These are phyloP conservation scores for Wallacemonas collosoma DNA, from an alignment of 208 protist genomes.

Conservation along the genomic window DNA sequence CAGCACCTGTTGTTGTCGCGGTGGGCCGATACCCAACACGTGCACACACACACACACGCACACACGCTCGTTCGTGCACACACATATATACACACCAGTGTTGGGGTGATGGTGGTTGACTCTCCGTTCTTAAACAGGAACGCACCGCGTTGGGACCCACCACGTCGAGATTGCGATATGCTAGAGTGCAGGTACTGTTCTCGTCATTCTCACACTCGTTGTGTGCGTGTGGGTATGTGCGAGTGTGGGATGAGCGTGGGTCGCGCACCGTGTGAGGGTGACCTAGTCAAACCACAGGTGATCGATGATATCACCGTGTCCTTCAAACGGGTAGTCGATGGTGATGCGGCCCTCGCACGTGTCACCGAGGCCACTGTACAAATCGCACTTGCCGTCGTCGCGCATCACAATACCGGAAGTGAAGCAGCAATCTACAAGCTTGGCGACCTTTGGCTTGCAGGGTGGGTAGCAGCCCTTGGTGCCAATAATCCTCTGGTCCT, in stretches of 20 bases:
- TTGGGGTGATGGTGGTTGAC: too few relatives aligned
- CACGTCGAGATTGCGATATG: too few relatives aligned
- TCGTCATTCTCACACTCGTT: too few relatives aligned
- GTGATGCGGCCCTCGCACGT: constrained; percentile 29
- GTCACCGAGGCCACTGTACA: constrained; percentile 32
- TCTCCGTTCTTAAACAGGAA: too few relatives aligned
- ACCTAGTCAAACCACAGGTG: constrained; percentile 18
- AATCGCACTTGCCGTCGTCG: constrained; percentile 28
- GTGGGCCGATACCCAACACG: too few relatives aligned
- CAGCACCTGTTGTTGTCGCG: too few relatives aligned
- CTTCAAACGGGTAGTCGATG: constrained; percentile 36
- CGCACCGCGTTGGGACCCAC: neutral
- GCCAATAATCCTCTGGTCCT: constrained; percentile 39
- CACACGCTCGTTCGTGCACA: too few relatives aligned
- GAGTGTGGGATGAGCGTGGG: neutral
- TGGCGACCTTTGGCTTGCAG: constrained; percentile 34
- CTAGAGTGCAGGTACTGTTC: too few relatives aligned
- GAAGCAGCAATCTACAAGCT: constrained; percentile 29
- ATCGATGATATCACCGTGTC: constrained; percentile 25
- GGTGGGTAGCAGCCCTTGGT: constrained; percentile 40
- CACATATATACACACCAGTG: neutral
- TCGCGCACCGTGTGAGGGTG: neutral
- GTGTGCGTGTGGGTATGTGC: neutral
- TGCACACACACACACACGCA: too few relatives aligned
- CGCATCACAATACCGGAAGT: constrained; percentile 33